Percentiles rank a stretch among this genome's conserved stretches.
Conservation (phyloP, 148 eudicot genomes). For the Persicaria tinctoria region DNA sequence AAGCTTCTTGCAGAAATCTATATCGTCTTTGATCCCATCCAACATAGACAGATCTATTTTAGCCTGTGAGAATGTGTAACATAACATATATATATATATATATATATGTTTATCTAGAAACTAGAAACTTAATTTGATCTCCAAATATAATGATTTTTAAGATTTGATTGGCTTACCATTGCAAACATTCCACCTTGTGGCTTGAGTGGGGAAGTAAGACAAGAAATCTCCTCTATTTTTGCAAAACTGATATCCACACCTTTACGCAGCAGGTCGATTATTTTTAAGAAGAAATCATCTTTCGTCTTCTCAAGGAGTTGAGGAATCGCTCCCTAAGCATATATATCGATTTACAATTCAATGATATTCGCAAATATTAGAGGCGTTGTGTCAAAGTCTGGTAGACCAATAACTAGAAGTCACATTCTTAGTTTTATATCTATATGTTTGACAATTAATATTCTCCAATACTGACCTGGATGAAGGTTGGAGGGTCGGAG, state of each 20-base stretch:
- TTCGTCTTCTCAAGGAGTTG: slow-evolving; percentile 37
- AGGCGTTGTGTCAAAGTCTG: too few relatives aligned
- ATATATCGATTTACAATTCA: neutral
- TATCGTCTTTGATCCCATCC: slow-evolving; percentile 25
- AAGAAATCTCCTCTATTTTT: slow-evolving; percentile 39
- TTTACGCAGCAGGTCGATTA: slow-evolving; percentile 22
- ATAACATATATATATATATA: too few relatives aligned
- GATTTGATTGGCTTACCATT: slow-evolving; percentile 26
- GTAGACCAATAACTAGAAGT: too few relatives aligned
- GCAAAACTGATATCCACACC: slow-evolving; percentile 36
- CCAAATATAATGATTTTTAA: neutral
- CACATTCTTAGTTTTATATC: too few relatives aligned
- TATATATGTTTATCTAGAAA: neutral
- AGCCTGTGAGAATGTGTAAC: slow-evolving; percentile 16
- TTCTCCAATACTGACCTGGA: slow-evolving; percentile 38
- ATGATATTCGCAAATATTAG: neutral
- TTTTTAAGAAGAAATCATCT: slow-evolving; percentile 45
- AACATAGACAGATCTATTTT: slow-evolving; percentile 20
- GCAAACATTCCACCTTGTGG: slow-evolving; percentile 62
- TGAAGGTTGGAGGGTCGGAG: slow-evolving; percentile 54
- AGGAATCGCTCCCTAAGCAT: slow-evolving; percentile 44
- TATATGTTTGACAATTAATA: too few relatives aligned
- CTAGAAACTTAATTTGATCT: neutral
- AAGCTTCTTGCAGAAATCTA: slow-evolving; percentile 34
- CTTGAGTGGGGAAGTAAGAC: slow-evolving; percentile 43